Conservation (phyloP, 129 eudicot species). For the Tanacetum coccineum region DNA sequence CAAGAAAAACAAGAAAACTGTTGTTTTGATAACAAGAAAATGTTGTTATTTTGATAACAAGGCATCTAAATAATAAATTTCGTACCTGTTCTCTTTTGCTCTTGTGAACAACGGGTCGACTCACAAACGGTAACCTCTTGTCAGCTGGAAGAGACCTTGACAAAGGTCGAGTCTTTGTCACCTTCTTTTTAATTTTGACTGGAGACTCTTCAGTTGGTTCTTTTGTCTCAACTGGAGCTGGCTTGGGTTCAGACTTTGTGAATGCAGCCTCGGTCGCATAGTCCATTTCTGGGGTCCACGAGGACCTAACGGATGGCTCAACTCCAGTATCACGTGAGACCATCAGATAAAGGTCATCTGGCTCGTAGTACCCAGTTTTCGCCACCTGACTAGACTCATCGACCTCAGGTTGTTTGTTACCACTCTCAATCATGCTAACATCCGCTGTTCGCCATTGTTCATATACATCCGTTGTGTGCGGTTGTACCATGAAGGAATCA, state of each 20-base stretch:
- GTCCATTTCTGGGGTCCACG: constrained; percentile 89
- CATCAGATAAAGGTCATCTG: constrained; percentile 74
- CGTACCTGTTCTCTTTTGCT: constrained; percentile 76
- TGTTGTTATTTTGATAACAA: no score
- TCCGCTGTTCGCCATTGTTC: constrained; percentile 60
- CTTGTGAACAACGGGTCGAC: constrained; percentile 46
- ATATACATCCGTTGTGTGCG: constrained; percentile 39
- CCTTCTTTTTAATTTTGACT: constrained; percentile 45
- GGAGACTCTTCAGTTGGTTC: constrained; percentile 33
- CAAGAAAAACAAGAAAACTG: neutral
- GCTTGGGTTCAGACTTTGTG: constrained; percentile 48
- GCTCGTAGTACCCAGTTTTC: constrained; percentile 38
- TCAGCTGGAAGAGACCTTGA: constrained; percentile 44
- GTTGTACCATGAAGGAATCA: constrained; percentile 88
- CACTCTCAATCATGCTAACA: constrained; percentile 51
- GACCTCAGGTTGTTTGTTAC: constrained; percentile 29
- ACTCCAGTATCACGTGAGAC: constrained; percentile 67
- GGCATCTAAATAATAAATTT: no score
- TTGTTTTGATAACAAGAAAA: no score
- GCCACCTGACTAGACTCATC: constrained; percentile 31
- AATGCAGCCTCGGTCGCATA: constrained; percentile 53
- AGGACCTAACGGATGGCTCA: constrained; percentile 49
- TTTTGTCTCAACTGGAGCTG: constrained; percentile 50
- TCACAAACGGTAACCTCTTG: constrained; percentile 49
- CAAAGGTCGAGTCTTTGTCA: constrained; percentile 38